phyloP scores from a whole-genome alignment of 2,329 filamentous ascomycete species.

The Trichoderma hamatum region DNA sequence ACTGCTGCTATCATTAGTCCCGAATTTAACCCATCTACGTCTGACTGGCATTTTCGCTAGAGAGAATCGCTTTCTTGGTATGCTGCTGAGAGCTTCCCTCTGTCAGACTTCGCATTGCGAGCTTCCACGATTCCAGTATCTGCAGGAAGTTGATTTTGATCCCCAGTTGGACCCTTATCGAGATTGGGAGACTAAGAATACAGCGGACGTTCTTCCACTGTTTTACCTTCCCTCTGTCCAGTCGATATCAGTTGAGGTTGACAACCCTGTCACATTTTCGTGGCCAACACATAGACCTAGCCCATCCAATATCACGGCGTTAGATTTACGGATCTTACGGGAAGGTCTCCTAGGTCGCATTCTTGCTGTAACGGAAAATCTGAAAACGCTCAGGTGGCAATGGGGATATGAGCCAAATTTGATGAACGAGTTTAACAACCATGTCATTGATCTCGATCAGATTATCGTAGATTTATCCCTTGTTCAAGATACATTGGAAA shows the following conservation, averaged over 20 bases:
- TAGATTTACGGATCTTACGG: not conserved
- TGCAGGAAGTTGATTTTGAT: not conserved
- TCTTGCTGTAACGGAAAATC: not conserved
- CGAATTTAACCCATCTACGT: not conserved
- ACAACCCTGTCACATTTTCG: not conserved
- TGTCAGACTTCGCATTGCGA: not conserved
- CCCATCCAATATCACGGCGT: not conserved
- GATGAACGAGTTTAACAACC: not conserved
- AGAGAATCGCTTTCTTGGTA: not conserved
- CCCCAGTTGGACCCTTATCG: not conserved
- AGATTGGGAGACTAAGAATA: not conserved
- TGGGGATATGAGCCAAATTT: not conserved
- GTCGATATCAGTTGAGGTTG: not conserved
- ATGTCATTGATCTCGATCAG: conserved; percentile 1
- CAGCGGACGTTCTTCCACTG: not conserved
- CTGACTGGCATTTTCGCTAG: not conserved
- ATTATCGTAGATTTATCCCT: not conserved
- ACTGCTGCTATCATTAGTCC: not conserved
- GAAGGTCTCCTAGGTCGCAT: not conserved
- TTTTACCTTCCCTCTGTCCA: not conserved
- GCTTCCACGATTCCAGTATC: not conserved
- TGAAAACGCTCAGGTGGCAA: not conserved
- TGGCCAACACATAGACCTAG: not conserved
- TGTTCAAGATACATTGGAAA: not conserved
- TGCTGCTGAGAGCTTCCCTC: conserved; percentile 9